A percentile compares a stretch with the other conserved stretches of the same genome.
Conservation (phyloP, 768 basidiomycete genomes). For the Serendipita sp. region DNA sequence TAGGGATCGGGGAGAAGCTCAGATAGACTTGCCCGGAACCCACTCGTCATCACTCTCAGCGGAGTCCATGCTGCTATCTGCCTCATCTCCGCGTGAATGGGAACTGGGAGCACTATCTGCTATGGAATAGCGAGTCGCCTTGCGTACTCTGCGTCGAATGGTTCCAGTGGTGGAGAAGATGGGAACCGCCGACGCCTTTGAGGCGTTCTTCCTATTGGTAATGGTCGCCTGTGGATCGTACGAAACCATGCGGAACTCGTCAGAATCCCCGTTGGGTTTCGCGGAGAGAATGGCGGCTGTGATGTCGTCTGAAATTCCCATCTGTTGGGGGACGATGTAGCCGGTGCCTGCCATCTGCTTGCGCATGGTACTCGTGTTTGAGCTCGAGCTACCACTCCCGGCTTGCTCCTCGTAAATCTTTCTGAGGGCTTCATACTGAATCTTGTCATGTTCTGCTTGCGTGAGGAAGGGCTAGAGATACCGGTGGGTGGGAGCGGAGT, state of each 20-base stretch:
- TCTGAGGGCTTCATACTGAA: slow-evolving; percentile 76
- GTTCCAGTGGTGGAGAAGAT: not conserved
- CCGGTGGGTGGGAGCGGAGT: slow-evolving; percentile 8
- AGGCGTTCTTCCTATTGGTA: not conserved
- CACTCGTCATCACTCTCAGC: slow-evolving; percentile 1
- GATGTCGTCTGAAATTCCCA: not conserved
- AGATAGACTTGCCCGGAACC: slow-evolving; percentile 4
- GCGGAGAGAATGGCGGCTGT: not conserved
- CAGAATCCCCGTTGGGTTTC: not conserved
- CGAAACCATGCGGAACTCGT: not conserved
- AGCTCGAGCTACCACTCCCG: not conserved
- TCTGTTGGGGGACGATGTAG: slow-evolving; percentile 2
- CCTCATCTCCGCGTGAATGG: not conserved
- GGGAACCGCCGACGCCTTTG: not conserved
- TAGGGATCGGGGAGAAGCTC: not conserved
- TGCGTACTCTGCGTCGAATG: not conserved
- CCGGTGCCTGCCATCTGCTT: slow-evolving; percentile 1
- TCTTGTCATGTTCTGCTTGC: slow-evolving; percentile 89
- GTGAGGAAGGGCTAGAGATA: slow-evolving; percentile 65
- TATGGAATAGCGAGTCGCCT: not conserved
- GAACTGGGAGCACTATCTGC: not conserved
- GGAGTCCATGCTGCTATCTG: not conserved
- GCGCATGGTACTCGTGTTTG: not conserved
- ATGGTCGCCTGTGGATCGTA: not conserved
- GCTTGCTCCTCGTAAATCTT: slow-evolving; percentile 62